phyloP scores from a whole-genome alignment of 768 basidiomycete genomes.

The Tylopilus plumbeoviolaceoides region DNA sequence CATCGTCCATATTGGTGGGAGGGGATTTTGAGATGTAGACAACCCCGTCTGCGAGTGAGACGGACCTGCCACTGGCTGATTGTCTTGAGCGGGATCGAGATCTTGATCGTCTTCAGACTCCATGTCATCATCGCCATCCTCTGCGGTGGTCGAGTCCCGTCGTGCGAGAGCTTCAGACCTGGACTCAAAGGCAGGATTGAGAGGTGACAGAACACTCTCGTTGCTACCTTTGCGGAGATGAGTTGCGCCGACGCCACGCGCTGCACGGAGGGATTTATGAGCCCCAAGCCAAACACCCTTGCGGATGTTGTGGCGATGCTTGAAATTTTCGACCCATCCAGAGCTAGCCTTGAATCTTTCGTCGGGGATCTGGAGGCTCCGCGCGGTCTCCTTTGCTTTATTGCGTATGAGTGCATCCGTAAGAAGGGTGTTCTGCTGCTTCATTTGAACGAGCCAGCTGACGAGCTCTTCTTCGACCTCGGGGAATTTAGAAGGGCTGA shows the following conservation, averaged over 20 bases:
- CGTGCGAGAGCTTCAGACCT: constrained; percentile 28
- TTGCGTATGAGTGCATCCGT: constrained; percentile 61
- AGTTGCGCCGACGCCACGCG: constrained; percentile 29
- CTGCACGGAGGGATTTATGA: constrained; percentile 33
- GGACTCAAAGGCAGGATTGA: constrained; percentile 38
- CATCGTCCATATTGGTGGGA: constrained; percentile 33
- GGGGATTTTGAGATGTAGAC: constrained; percentile 26
- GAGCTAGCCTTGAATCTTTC: constrained; percentile 89
- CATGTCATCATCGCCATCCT: constrained; percentile 34
- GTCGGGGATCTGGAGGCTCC: constrained; percentile 49
- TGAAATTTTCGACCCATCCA: constrained; percentile 92
- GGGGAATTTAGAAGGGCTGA: constrained; percentile 77
- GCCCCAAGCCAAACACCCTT: constrained; percentile 54
- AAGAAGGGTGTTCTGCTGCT: constrained; percentile 44
- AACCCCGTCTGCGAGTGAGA: constrained; percentile 28
- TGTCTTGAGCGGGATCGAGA: constrained; percentile 23
- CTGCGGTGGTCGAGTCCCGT: constrained; percentile 26
- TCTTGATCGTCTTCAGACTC: constrained; percentile 35
- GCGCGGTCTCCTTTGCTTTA: constrained; percentile 66
- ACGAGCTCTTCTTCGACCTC: constrained; percentile 65
- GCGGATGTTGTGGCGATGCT: constrained; percentile 72
- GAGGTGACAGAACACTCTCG: constrained; percentile 34
- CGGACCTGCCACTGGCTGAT: constrained; percentile 25
- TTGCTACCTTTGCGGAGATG: constrained; percentile 37
- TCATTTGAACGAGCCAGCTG: constrained; percentile 56